Conservation (phyloP, 441 rosid genomes). For the Dalechampia spathulata region DNA sequence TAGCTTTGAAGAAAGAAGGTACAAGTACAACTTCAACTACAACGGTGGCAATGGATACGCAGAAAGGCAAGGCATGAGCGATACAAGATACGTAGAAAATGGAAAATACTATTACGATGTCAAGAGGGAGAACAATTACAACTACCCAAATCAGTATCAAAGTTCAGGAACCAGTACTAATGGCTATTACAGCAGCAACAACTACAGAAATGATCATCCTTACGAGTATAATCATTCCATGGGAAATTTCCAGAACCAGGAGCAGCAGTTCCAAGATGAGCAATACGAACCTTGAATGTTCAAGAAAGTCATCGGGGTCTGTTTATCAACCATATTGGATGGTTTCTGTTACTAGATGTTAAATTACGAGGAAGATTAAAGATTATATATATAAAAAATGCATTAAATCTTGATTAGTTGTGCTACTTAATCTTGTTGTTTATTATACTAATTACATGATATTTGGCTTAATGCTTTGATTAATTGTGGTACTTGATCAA, state of each 20-base stretch:
- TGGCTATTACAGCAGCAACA: conserved; percentile 1
- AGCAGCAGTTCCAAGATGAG: conserved; percentile 19
- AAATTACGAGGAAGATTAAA: conserved; percentile 4
- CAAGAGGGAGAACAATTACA: conserved; percentile 14
- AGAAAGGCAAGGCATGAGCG: conserved; percentile 44
- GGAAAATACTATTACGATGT: conserved; percentile 26
- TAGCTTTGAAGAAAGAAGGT: conserved; percentile 8
- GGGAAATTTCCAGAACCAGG: conserved; percentile 16
- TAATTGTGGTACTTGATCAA: too few species aligned
- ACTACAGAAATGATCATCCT: conserved; percentile 3
- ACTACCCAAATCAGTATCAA: conserved; percentile 11
- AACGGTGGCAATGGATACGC: too few species aligned
- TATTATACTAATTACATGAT: conserved; percentile 10
- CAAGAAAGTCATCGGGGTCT: background rate
- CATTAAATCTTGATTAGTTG: conserved; percentile 12
- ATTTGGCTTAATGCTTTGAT: background rate
- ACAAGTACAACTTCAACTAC: too few species aligned
- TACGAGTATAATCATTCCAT: conserved; percentile 18
- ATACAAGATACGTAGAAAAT: conserved; percentile 36
- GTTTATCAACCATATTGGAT: background rate
- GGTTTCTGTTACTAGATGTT: background rate
- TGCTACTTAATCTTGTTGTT: background rate
- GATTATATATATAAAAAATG: background rate
- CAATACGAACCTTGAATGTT: conserved; percentile 27
- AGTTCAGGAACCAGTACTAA: background rate